Percentiles rank a stretch among this genome's conserved stretches.
These are phyloP conservation scores for Candida chilensis DNA, from an alignment of 805 yeast genomes.

Conservation along the genomic window DNA sequence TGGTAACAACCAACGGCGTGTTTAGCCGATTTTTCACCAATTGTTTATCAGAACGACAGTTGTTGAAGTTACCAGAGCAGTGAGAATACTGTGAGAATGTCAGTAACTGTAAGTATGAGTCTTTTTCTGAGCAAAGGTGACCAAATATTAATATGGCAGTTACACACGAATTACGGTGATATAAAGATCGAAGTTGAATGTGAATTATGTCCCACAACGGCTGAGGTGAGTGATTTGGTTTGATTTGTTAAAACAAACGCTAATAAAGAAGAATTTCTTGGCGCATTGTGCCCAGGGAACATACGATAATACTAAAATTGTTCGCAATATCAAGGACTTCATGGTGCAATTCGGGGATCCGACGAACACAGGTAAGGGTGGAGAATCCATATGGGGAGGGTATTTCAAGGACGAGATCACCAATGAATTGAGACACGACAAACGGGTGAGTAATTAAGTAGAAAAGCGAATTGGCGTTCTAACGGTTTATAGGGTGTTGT, in stretches of 20 bases:
- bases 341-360: slow-evolving; percentile 40
- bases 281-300: slow-evolving; percentile 36
- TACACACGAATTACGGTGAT: slow-evolving; percentile 27
- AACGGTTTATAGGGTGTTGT: slow-evolving; percentile 13
- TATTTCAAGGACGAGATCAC: slow-evolving; percentile 12
- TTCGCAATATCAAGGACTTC: slow-evolving; percentile 32
- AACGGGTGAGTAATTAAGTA: slow-evolving; percentile 4
- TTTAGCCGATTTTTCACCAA: too few species aligned
- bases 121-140: too few species aligned
- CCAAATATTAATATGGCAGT: too few species aligned
- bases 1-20: too few species aligned
- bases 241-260: slow-evolving; percentile 2
- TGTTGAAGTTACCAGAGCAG: too few species aligned
- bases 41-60: too few species aligned
- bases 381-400: slow-evolving; percentile 15
- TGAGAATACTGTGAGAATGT: too few species aligned
- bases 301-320: slow-evolving; percentile 17
- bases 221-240: slow-evolving; percentile 16
- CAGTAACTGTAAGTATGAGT: too few species aligned
- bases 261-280: slow-evolving; percentile 21
- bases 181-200: slow-evolving; percentile 27
- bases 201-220: slow-evolving; percentile 23
- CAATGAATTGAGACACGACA: slow-evolving; percentile 8
- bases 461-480: background rate
- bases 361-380: slow-evolving; percentile 15